Evolutionary conservation across 1,139 yeast genomes (phyloP).

Genomic region (Groenewaldozyma auringiensis): DNA sequence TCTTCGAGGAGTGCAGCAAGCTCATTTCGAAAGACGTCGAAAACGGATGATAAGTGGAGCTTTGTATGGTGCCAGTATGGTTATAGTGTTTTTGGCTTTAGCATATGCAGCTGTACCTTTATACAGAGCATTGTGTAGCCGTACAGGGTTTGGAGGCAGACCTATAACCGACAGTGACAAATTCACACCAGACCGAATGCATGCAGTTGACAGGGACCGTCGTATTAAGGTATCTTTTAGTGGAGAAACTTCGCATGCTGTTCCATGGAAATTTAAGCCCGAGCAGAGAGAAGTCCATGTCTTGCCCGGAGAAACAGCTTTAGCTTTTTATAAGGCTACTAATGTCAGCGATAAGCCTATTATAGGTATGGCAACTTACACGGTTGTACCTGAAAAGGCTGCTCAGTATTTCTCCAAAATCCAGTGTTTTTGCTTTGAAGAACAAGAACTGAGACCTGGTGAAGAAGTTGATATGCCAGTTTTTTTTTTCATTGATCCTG

Average conservation of each 20-base stretch:
- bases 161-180: conserved; percentile 79
- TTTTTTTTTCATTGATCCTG: conserved; percentile 96
- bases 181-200: conserved; percentile 78
- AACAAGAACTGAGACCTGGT: conserved; percentile 86
- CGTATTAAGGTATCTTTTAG: conserved; percentile 79
- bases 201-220: conserved; percentile 81
- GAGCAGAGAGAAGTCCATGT: conserved; percentile 90
- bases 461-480: conserved; percentile 99
- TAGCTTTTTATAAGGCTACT: conserved; percentile 91
- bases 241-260: conserved; percentile 80
- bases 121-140: conserved; percentile 83
- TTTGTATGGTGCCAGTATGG: conserved; percentile 65
- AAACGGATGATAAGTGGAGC: conserved; percentile 45
- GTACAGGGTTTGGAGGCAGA: conserved; percentile 94
- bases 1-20: conserved; percentile 26
- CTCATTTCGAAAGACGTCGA: conserved; percentile 28
- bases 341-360: conserved; percentile 81
- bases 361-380: conserved; percentile 96
- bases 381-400: conserved; percentile 93
- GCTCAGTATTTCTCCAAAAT: conserved; percentile 95
- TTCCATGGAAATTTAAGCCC: conserved; percentile 96
- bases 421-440: conserved; percentile 97
- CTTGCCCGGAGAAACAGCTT: conserved; percentile 95
- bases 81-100: conserved; percentile 66
- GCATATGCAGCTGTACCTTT: conserved; percentile 91